These are phyloP conservation scores for Przewalskia tangutica DNA, from an alignment of 257 asterid species.

Conservation along the genomic window DNA sequence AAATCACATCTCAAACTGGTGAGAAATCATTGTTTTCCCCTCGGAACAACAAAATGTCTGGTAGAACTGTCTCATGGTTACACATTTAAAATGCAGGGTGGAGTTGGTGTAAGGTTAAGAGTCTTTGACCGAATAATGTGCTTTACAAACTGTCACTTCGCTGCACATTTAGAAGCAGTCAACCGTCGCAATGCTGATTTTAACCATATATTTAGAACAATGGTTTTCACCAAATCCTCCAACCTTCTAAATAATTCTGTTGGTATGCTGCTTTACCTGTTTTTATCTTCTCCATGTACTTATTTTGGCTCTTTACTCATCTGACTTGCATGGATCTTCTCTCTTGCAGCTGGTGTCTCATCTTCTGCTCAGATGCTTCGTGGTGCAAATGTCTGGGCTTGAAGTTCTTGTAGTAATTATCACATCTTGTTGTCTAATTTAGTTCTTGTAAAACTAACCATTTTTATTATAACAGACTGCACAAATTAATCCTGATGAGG, in stretches of 20 bases:
- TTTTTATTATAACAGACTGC: constrained; percentile 24
- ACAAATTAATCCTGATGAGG: constrained; percentile 50
- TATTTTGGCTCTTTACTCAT: constrained; percentile 56
- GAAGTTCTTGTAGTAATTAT: not conserved
- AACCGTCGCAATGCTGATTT: constrained; percentile 90
- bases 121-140: constrained; percentile 85
- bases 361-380: constrained; percentile 84
- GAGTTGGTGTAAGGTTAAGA: constrained; percentile 88
- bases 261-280: constrained; percentile 74
- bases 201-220: constrained; percentile 71
- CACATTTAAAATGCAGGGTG: constrained; percentile 55
- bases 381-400: constrained; percentile 43
- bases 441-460: not conserved
- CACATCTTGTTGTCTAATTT: not conserved
- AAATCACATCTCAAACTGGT: not conserved
- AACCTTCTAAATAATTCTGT: constrained; percentile 53
- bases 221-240: constrained; percentile 71
- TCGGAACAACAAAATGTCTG: not conserved
- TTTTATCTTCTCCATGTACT: constrained; percentile 53
- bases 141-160: constrained; percentile 80
- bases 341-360: constrained; percentile 88
- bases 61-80: not conserved
- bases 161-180: constrained; percentile 98
- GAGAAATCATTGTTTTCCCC: not conserved
- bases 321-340: constrained; percentile 61